Conservation (phyloP, 169 alveolate species). For the Babesia sp. region DNA sequence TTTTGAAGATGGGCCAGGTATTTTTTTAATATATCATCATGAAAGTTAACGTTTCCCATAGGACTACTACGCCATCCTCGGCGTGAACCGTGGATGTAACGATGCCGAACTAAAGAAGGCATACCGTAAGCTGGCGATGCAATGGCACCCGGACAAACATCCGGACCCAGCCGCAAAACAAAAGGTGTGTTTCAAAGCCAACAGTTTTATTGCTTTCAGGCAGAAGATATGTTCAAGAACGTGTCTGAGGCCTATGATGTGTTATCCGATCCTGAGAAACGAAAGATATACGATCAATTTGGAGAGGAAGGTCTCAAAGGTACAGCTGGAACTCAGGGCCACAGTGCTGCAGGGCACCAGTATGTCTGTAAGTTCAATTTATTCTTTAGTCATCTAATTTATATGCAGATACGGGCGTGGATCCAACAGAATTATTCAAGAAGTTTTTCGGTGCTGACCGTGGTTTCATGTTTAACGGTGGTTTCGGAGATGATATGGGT, state of each 20-base stretch:
- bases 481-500: constrained; percentile 77
- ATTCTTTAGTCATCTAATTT: neutral
- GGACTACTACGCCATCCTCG: constrained; percentile 76
- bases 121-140: constrained; percentile 88
- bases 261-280: constrained; percentile 92
- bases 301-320: constrained; percentile 96
- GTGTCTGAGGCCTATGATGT: constrained; percentile 93
- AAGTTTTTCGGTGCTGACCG: constrained; percentile 82
- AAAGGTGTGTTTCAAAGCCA: constrained; percentile 36
- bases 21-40: neutral
- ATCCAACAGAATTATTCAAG: constrained; percentile 82
- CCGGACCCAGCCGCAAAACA: constrained; percentile 82
- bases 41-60: neutral
- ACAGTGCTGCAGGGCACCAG: constrained; percentile 49
- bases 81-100: constrained; percentile 74
- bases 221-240: constrained; percentile 88
- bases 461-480: constrained; percentile 69
- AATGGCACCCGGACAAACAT: constrained; percentile 96
- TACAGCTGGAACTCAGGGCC: constrained; percentile 70
- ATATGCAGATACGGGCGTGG: constrained; percentile 75
- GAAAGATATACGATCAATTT: constrained; percentile 91
- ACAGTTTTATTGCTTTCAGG: constrained; percentile 16
- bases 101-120: constrained; percentile 90
- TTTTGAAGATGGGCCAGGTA: constrained; percentile 62
- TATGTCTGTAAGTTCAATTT: constrained; percentile 63